Percentiles rank a stretch among this genome's conserved stretches.
These are phyloP conservation scores for Alternaria sp. DNA, from an alignment of 2,329 filamentous ascomycete species.

Conservation along the genomic window DNA sequence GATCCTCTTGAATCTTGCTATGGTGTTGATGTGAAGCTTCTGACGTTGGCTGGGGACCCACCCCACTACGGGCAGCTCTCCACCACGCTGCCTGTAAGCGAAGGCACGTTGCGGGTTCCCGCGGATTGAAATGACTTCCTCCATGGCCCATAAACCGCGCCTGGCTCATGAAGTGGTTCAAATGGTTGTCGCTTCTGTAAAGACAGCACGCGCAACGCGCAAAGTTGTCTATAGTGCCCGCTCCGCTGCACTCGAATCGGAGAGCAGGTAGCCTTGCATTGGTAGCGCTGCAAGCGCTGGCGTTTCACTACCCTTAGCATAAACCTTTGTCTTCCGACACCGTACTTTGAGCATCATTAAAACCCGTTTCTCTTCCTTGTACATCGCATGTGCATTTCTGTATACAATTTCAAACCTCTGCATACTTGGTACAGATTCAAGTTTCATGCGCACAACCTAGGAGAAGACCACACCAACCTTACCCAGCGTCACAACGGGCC, in stretches of 20 bases:
- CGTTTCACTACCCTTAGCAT: slow-evolving; percentile 21
- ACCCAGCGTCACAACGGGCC: not conserved
- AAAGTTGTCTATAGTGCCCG: not conserved
- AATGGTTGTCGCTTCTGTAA: not conserved
- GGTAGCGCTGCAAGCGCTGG: slow-evolving; percentile 22
- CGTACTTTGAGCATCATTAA: slow-evolving; percentile 6
- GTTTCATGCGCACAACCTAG: not conserved
- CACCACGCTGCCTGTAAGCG: slow-evolving; percentile 20
- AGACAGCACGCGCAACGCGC: not conserved
- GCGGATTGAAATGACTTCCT: slow-evolving; percentile 7
- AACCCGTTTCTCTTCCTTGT: slow-evolving; percentile 5
- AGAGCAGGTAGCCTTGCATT: slow-evolving; percentile 22
- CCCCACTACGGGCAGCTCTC: slow-evolving; percentile 14
- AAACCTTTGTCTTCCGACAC: slow-evolving; percentile 8
- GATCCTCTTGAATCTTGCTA: slow-evolving; percentile 8
- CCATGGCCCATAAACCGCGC: not conserved
- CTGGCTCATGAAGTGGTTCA: not conserved
- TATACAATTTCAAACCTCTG: not conserved
- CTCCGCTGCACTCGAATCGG: slow-evolving; percentile 13
- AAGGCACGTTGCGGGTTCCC: slow-evolving; percentile 16
- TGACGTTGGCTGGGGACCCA: slow-evolving; percentile 14
- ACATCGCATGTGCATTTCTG: not conserved
- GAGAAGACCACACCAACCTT: not conserved
- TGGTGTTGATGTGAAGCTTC: slow-evolving; percentile 30
- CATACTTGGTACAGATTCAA: not conserved